Base-by-base conservation (phyloP, 495 filamentous ascomycete genomes). In the Talaromyces ruber region DNA sequence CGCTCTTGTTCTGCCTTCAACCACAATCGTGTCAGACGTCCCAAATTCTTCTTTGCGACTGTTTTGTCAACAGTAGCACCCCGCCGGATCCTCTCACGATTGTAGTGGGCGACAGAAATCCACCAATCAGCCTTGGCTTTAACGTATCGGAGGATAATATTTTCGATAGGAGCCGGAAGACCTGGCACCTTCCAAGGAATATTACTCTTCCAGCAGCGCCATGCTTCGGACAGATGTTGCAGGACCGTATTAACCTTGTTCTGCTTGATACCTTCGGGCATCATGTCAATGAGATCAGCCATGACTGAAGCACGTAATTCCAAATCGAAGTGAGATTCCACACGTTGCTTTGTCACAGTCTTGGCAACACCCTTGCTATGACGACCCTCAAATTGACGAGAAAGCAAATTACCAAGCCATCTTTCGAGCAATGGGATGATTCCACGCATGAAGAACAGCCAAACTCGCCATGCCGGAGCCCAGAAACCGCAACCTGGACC, bases 161-260 rank as follows among this genome's bases (percentile, higher is more conserved):
- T 98, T 74, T 98, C 94, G 61, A 98, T 98, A 2, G 94, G 92
- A 3, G 95, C 95, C 45, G 94, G 94, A 57, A 98, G 74, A 29
- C 94, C 94, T 60, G 94, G 94, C 2, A 98, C 94, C 76, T 98
- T 98, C 94, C 94, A 98, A 5, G 94, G 94, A 67, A 98, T 98
- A 69, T 98, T 98, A 81, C 92, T 97, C 88, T 99, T 99, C 94
- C 94, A 99, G 76, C 94, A 99, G 73, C 94, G 82, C 94, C 94
- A 99, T 8, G 94, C 94, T 76, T 99, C 94, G 0, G 91, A 96
- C 25, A 98, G 77, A 83, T 99, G 94, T 68, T 99, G 94, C 53
- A 99, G 79, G 34, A 99, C 93, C 1, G 94, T 96, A 71, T 98
- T 96, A 73, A 99, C 93, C 76, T 99, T 99, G 76, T 93, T 99